These are phyloP conservation scores for Termitomyces sp. DNA, from an alignment of 768 basidiomycete genomes.

Conservation along the genomic window DNA sequence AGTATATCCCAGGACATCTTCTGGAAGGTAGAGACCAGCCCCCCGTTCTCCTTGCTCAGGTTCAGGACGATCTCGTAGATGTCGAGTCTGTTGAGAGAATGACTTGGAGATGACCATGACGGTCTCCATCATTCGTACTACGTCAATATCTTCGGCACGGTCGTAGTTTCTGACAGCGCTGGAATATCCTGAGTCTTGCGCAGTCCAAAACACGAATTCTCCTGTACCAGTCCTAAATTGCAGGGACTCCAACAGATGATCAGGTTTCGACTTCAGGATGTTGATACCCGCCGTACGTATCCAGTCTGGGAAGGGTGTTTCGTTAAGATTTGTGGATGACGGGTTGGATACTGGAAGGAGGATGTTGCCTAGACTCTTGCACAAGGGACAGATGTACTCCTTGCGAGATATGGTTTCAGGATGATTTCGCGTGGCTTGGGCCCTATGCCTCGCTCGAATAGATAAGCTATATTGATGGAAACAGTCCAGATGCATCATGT, in stretches of 20 bases:
- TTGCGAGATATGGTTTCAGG: slow-evolving; percentile 91
- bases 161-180: slow-evolving; percentile 47
- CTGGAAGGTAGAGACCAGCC: slow-evolving; percentile 83
- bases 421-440: slow-evolving; percentile 88
- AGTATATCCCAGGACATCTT: slow-evolving; percentile 88
- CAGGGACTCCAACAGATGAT: slow-evolving; percentile 61
- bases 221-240: slow-evolving; percentile 79
- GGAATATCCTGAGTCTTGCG: slow-evolving; percentile 69
- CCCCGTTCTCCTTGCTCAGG: slow-evolving; percentile 72
- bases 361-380: slow-evolving; percentile 94
- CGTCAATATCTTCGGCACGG: slow-evolving; percentile 47
- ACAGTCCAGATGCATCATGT: slow-evolving; percentile 96
- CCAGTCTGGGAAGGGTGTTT: slow-evolving; percentile 77
- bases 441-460: slow-evolving; percentile 79
- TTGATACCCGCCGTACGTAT: slow-evolving; percentile 85
- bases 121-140: slow-evolving; percentile 81
- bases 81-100: slow-evolving; percentile 79
- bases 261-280: slow-evolving; percentile 79
- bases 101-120: slow-evolving; percentile 74
- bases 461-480: slow-evolving; percentile 87
- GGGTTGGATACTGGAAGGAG: slow-evolving; percentile 76
- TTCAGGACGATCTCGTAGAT: slow-evolving; percentile 72
- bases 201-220: slow-evolving; percentile 86
- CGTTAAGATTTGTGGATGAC: slow-evolving; percentile 42
- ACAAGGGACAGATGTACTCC: slow-evolving; percentile 95